These are phyloP conservation scores for Alternaria arbusti DNA, from an alignment of 2,329 filamentous ascomycete species.

Conservation along the genomic window DNA sequence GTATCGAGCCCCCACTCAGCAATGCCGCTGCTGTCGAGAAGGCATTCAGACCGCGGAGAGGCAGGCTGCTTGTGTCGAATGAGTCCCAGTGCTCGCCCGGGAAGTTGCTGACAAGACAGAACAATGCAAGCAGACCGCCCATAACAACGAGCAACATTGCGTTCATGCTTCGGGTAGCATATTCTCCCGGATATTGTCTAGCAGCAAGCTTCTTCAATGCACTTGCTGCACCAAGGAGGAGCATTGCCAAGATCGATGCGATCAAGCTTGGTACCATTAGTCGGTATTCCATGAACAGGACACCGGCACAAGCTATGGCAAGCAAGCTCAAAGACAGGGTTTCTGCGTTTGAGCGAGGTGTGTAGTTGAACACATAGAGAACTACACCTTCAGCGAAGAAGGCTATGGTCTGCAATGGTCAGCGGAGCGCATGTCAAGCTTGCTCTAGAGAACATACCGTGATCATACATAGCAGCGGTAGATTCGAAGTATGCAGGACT, in stretches of 20 bases:
- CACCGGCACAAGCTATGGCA: slow-evolving; percentile 20
- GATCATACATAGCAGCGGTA: slow-evolving; percentile 39
- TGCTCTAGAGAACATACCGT: slow-evolving; percentile 27
- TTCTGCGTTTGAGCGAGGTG: slow-evolving; percentile 14
- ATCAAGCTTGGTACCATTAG: slow-evolving; percentile 28
- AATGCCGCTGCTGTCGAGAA: slow-evolving; percentile 20
- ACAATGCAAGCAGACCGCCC: slow-evolving; percentile 9
- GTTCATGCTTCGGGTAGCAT: neutral
- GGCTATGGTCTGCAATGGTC: slow-evolving; percentile 19
- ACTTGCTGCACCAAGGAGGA: slow-evolving; percentile 27
- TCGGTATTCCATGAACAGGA: slow-evolving; percentile 37
- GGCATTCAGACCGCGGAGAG: slow-evolving; percentile 20
- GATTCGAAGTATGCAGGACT: slow-evolving; percentile 39
- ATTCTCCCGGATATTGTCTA: slow-evolving; percentile 10
- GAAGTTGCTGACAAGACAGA: slow-evolving; percentile 9
- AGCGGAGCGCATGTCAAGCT: neutral
- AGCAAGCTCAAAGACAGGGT: slow-evolving; percentile 20
- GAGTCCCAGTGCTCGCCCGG: slow-evolving; percentile 6
- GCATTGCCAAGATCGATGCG: slow-evolving; percentile 27
- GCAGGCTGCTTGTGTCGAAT: slow-evolving; percentile 10
- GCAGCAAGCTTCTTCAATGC: slow-evolving; percentile 14
- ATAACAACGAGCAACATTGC: neutral
- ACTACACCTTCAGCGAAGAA: slow-evolving; percentile 24
- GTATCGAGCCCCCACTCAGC: slow-evolving; percentile 22
- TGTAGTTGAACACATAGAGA: slow-evolving; percentile 8